Evolutionary conservation across 73 alveolate genomes (phyloP).

Genomic region (Uronychia setigera): DNA sequence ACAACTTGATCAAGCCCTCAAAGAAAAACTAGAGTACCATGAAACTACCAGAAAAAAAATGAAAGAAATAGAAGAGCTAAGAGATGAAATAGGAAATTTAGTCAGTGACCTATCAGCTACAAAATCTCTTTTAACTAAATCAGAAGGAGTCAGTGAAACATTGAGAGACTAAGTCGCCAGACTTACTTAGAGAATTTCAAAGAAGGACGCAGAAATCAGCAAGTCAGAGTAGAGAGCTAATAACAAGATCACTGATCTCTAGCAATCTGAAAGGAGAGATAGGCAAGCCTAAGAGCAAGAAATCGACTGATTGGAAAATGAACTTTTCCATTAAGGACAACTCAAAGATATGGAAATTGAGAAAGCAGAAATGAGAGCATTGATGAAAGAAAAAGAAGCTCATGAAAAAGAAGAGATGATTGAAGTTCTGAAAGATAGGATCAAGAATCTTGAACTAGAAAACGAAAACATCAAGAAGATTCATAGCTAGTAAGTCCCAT

Average conservation of each 20-base stretch:
- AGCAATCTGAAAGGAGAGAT: neutral
- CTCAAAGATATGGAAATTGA: neutral
- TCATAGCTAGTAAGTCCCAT: neutral
- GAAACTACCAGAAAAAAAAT: neutral
- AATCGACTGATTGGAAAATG: neutral
- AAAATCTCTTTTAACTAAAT: neutral
- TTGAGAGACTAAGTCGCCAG: neutral
- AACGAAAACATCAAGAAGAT: neutral
- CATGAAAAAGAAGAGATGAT: neutral
- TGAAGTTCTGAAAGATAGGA: neutral
- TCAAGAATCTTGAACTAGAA: conserved; percentile 1
- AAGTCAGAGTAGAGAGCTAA: neutral
- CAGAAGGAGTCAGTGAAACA: neutral
- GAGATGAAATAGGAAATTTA: neutral
- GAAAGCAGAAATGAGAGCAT: neutral
- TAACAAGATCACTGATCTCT: neutral
- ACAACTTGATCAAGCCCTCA: neutral
- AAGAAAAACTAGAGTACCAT: neutral
- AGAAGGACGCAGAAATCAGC: neutral
- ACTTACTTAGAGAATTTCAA: neutral
- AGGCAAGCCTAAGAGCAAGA: neutral
- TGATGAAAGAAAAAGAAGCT: neutral
- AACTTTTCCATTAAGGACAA: neutral
- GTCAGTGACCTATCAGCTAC: neutral
- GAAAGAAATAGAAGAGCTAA: neutral